Evolutionary conservation across 768 basidiomycete genomes (phyloP), one percentile per base, ranked within the genome.

Genomic region (Tephrocybe rancida): DNA sequence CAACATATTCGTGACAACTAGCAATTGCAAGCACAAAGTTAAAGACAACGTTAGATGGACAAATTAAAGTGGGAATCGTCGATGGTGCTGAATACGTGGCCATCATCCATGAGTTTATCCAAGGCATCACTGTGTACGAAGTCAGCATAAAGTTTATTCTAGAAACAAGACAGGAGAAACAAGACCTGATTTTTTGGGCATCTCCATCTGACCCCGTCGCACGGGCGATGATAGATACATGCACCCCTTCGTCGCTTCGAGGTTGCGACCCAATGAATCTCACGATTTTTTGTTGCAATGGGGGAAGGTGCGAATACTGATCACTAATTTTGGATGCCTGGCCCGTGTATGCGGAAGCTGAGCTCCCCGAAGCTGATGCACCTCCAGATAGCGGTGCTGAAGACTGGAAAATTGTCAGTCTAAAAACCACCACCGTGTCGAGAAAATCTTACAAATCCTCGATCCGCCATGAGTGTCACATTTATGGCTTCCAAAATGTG

Each of bases 41-140:
- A n/a, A 34, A 16, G 6, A 48, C 2, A 30, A 9, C 18, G 22
- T 66, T 62, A 78, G 46, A 64, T 61, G n/a, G 83, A 82, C 41
- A 88, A 65, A 30, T 78, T 72, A 68, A 85, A 88, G 61, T 92
- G 90, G n/a, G 81, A 87, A 57, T 94, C 92, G 62, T 94, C 88
- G 35, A 86, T 81, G 0, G 91, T 92, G 49, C 83, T 87, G 68
- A 82, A 98, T 51, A 95, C 77, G 57, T 81, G 71, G 0, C 95
- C 95, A 0, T 90, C 86, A 48, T 88, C 85, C 78, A 92, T 86
- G 48, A 98, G 77, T 47, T 71, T 68, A 59, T 95, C 90, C 58
- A 95, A 72, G 5, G 89, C 89, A 39, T 81, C 74, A 64, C 92
- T 91, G 55, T 27, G 27, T 18, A 35, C 27, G 29, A 37, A 18